Evolutionary conservation across 192 early-diverging fungal genomes (phyloP).

Genomic region (Physocladia obscura): DNA sequence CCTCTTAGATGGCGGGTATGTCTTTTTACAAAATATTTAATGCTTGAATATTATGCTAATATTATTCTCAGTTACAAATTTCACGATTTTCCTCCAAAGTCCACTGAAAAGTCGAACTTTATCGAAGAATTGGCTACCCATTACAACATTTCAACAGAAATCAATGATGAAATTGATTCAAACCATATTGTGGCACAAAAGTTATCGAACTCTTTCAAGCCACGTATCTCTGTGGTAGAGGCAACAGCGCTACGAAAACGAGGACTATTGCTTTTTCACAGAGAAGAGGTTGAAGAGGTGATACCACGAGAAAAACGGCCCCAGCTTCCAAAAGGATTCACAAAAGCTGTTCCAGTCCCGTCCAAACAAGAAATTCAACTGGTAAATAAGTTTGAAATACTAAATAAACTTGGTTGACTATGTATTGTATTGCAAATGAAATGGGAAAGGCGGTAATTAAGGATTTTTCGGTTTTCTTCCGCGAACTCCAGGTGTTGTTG

Average conservation of each 20-base stretch:
- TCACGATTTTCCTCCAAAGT: slow-evolving; percentile 10
- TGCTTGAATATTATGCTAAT: background rate
- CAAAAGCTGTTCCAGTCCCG: slow-evolving; percentile 6
- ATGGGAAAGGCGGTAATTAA: too few species aligned
- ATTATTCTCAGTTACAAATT: slow-evolving; percentile 3
- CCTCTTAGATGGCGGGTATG: background rate
- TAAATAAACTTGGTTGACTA: too few species aligned
- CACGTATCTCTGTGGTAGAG: background rate
- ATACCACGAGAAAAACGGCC: background rate
- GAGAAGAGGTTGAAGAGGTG: too few species aligned
- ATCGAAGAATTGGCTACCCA: background rate
- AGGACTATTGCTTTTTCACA: background rate
- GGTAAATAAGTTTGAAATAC: slow-evolving; percentile 8
- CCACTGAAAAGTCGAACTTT: background rate
- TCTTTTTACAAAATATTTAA: background rate
- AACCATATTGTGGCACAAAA: too few species aligned
- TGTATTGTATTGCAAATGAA: too few species aligned
- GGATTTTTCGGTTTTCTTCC: too few species aligned
- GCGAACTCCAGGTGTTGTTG: too few species aligned
- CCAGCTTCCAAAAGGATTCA: slow-evolving; percentile 12
- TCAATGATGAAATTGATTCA: too few species aligned
- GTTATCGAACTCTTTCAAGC: too few species aligned
- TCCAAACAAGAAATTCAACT: background rate
- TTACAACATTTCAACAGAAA: slow-evolving; percentile 6
- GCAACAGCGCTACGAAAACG: slow-evolving; percentile 6